Conservation (phyloP, 768 basidiomycete genomes). For the Tephrocybe sp. region DNA sequence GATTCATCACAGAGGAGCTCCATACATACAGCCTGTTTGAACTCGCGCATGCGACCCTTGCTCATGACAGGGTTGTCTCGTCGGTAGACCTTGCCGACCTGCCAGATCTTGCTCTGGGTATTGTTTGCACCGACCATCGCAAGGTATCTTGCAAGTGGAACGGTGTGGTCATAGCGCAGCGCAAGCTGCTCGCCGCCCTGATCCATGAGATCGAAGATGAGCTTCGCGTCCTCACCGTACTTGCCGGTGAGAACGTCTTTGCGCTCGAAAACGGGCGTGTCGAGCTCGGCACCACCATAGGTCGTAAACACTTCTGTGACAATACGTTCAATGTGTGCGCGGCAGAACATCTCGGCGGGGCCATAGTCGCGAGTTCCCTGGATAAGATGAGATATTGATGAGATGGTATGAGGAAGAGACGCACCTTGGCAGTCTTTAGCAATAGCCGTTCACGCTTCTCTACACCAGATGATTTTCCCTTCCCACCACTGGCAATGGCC, state of each 20-base stretch:
- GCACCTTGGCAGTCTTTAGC: constrained; percentile 93
- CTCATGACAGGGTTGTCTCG: constrained; percentile 96
- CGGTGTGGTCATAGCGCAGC: constrained; percentile 94
- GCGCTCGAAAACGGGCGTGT: constrained; percentile 98
- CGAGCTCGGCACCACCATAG: constrained; percentile 89
- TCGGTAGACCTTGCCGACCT: constrained; percentile 98
- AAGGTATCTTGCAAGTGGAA: constrained; percentile 92
- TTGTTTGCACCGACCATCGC: constrained; percentile 91
- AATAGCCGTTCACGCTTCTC: constrained; percentile 67
- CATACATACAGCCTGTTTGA: constrained; percentile 84
- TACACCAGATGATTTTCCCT: constrained; percentile 37
- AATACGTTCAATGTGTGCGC: constrained; percentile 85
- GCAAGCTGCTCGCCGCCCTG: constrained; percentile 97
- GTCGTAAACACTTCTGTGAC: constrained; percentile 87
- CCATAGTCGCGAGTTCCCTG: constrained; percentile 96
- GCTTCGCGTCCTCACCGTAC: constrained; percentile 96
- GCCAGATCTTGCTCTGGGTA: constrained; percentile 85
- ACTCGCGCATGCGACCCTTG: constrained; percentile 98
- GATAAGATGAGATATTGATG: constrained; percentile 1
- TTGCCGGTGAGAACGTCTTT: constrained; percentile 96
- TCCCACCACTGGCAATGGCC: constrained; percentile 42
- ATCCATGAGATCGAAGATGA: constrained; percentile 97
- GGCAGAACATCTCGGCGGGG: constrained; percentile 88
- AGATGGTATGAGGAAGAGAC: constrained; percentile 19
- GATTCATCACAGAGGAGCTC: not conserved